phyloP scores from a whole-genome alignment of 495 filamentous ascomycete genomes.

The Choiromyces venosus region DNA sequence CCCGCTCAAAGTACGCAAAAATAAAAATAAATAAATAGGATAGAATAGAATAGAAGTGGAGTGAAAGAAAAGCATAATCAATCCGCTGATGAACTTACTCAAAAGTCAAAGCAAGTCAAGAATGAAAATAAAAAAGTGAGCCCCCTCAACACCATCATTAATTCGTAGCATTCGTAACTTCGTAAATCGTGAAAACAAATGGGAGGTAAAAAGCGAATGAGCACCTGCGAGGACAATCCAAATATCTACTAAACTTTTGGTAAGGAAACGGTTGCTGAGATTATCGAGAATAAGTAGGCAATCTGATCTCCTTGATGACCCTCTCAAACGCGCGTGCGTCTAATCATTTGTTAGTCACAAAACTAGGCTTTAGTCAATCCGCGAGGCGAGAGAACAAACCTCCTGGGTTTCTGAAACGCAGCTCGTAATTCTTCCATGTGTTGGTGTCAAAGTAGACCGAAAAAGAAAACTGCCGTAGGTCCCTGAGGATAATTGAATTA shows the following conservation, averaged over 20 bases:
- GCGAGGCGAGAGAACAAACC: background rate
- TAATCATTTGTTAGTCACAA: background rate
- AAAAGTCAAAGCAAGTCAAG: background rate
- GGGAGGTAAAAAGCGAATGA: background rate
- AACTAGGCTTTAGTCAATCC: background rate
- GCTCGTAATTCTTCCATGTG: slow-evolving; percentile 36
- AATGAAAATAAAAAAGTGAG: background rate
- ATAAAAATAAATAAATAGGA: too few species aligned
- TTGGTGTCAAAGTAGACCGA: slow-evolving; percentile 38
- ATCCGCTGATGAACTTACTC: background rate
- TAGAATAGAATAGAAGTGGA: background rate
- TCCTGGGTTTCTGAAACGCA: slow-evolving; percentile 30
- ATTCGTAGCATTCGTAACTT: background rate
- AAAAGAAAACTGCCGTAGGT: slow-evolving; percentile 39
- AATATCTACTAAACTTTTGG: slow-evolving; percentile 2
- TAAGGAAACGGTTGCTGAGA: background rate
- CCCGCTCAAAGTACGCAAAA: background rate
- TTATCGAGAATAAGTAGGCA: slow-evolving; percentile 14
- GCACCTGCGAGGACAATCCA: background rate
- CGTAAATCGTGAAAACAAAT: background rate
- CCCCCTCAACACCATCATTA: background rate
- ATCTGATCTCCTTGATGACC: slow-evolving; percentile 28
- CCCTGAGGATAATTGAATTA: slow-evolving; percentile 30
- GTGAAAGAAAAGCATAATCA: background rate
- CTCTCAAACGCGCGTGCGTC: slow-evolving; percentile 30